Base-by-base conservation (phyloP, 768 basidiomycete species). In the Mycena rosella region DNA sequence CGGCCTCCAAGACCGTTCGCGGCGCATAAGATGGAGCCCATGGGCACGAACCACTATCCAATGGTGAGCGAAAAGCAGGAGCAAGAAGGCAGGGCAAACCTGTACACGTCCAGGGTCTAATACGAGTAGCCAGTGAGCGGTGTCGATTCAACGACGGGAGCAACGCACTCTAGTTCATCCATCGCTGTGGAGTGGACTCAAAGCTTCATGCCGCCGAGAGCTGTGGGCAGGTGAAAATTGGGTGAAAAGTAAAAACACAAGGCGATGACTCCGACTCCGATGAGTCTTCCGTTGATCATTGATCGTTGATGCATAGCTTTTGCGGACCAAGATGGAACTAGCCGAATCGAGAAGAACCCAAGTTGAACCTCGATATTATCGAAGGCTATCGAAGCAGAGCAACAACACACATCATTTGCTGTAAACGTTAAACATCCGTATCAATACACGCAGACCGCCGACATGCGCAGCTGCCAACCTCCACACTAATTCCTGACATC, bases 1-100 rank as follows among this genome's bases (percentile, higher is more conserved):
- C 2, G 92, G 90, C 26, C 90, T 76, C 91, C 91, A 92, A 32
- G 86, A 83, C 72, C 83, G 89, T 63, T 90, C 90, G 0, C 86
- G 82, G 44, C 89, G 85, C 73, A 91, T 77, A 22, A 85, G 70
- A 63, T 79, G 82, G 44, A 86, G 74, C 3, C 86, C 85, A 47
- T 84, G 79, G 6, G 82, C 73, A 11, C 81, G 78, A 15, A 85
- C 71, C 22, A 85, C 85, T 85, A 59, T 63, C n/a, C 26, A 8
- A 22, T 40, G 13, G 42, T 65, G 17, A 53, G n/a, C 2, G 8
- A 29, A 8, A 27, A 30, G 22, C 14, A 5, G 15, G 15, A 18
- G 0, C 8, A 9, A 13, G 24, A 47, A 26, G 7, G 15, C 8
- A 17, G 17, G 38, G 14, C 61, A 17, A 3, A 62, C 68, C 63